phyloP scores from a whole-genome alignment of 1,284 basidiomycete species.

The Inonotus hispidus region DNA sequence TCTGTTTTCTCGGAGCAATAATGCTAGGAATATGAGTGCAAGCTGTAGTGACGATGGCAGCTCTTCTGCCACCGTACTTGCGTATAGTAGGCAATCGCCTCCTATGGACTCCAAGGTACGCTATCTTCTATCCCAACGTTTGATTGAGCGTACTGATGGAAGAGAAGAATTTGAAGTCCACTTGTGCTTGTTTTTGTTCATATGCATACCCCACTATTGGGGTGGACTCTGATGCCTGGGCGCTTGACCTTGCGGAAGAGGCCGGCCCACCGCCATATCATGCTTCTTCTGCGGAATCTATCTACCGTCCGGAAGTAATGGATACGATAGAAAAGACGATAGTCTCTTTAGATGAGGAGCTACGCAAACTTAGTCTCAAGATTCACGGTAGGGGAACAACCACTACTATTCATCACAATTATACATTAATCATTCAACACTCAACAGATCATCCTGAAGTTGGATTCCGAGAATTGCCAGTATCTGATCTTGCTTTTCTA shows the following conservation, averaged over 20 bases:
- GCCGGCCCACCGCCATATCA: conserved; percentile 5
- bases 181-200: background rate
- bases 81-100: background rate
- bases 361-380: conserved; percentile 29
- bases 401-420: background rate
- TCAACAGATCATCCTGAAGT: conserved; percentile 26
- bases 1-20: background rate
- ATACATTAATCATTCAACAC: background rate
- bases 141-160: background rate
- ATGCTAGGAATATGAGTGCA: background rate
- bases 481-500: background rate
- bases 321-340: conserved; percentile 25
- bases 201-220: background rate
- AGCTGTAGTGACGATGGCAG: background rate
- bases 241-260: background rate
- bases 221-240: background rate
- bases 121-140: background rate
- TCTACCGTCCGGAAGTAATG: conserved; percentile 17
- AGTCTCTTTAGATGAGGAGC: conserved; percentile 24
- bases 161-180: background rate
- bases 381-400: conserved; percentile 27
- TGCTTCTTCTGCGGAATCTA: background rate
- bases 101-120: background rate
- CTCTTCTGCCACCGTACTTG: background rate
- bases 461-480: conserved; percentile 24